Conservation (phyloP, 2,329 filamentous ascomycete genomes). For the Coniochaeta hoffmannii region DNA sequence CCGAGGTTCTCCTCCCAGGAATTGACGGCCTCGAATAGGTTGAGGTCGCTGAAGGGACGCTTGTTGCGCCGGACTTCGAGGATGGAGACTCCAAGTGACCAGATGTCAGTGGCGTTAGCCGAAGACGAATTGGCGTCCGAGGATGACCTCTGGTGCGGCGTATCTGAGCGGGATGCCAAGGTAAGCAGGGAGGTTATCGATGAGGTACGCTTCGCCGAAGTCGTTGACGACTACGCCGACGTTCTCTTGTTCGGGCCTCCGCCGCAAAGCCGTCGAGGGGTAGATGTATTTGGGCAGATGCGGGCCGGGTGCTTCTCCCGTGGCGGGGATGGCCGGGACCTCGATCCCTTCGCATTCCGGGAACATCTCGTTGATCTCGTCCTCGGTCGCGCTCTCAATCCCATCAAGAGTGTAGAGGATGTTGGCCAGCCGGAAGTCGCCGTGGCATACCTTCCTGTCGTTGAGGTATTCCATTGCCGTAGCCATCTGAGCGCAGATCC, state of each 20-base stretch:
- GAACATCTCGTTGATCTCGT: slow-evolving; percentile 2
- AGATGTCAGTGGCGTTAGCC: slow-evolving; percentile 6
- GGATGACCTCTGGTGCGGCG: slow-evolving; percentile 6
- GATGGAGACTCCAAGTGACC: slow-evolving; percentile 7
- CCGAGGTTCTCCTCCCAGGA: slow-evolving; percentile 5
- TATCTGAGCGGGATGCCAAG: slow-evolving; percentile 4
- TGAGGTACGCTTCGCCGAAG: slow-evolving; percentile 10
- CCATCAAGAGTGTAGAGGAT: slow-evolving; percentile 4
- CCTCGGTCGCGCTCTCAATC: slow-evolving; percentile 6
- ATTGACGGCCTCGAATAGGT: background rate
- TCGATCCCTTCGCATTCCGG: background rate
- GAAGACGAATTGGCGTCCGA: background rate
- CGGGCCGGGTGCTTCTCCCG: background rate
- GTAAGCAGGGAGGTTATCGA: background rate
- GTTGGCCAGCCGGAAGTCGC: slow-evolving; percentile 10
- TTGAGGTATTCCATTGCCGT: slow-evolving; percentile 8
- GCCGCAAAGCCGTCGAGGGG: background rate
- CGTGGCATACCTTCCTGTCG: slow-evolving; percentile 8
- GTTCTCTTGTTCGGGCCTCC: background rate
- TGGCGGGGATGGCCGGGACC: background rate
- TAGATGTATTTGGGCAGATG: slow-evolving; percentile 6
- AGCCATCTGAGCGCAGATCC: slow-evolving; percentile 5
- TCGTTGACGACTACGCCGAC: slow-evolving; percentile 7
- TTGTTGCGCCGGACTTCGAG: background rate
- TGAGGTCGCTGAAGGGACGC: background rate